These are phyloP conservation scores for Boletus rubroflammeus DNA, from an alignment of 768 basidiomycete genomes.

Conservation along the genomic window DNA sequence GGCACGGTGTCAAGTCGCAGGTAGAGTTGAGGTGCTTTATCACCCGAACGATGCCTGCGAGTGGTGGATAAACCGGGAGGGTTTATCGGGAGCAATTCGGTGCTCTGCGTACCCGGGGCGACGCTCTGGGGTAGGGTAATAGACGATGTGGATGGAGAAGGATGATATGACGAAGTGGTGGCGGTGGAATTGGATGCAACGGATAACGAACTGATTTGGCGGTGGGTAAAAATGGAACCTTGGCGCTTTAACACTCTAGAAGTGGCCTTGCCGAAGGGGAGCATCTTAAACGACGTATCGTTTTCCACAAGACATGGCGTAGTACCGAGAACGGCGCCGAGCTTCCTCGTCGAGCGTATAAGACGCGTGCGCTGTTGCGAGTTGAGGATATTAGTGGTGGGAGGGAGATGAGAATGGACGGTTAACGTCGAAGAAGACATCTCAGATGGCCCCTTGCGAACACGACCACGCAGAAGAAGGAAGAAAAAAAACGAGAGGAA, in stretches of 20 bases:
- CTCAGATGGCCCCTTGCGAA: slow-evolving; percentile 5
- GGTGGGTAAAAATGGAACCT: slow-evolving; percentile 30
- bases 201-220: slow-evolving; percentile 18
- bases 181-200: slow-evolving; percentile 19
- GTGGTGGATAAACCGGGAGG: slow-evolving; percentile 20
- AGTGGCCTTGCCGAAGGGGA: slow-evolving; percentile 22
- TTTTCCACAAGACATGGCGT: slow-evolving; percentile 35
- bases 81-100: slow-evolving; percentile 7
- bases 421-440: slow-evolving; percentile 25
- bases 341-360: slow-evolving; percentile 36
- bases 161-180: slow-evolving; percentile 2
- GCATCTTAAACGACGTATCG: slow-evolving; percentile 15
- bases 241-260: slow-evolving; percentile 28
- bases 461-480: not conserved
- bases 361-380: slow-evolving; percentile 33
- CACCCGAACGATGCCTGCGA: slow-evolving; percentile 10
- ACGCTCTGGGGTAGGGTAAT: slow-evolving; percentile 8
- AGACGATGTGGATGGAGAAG: slow-evolving; percentile 19
- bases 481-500: not conserved
- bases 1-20: slow-evolving; percentile 21
- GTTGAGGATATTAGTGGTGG: slow-evolving; percentile 34
- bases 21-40: slow-evolving; percentile 20
- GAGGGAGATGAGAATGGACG: slow-evolving; percentile 26
- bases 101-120: not conserved
- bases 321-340: slow-evolving; percentile 35